Conservation (phyloP, 2,329 filamentous ascomycete species). For the Claviceps lovelessii region DNA sequence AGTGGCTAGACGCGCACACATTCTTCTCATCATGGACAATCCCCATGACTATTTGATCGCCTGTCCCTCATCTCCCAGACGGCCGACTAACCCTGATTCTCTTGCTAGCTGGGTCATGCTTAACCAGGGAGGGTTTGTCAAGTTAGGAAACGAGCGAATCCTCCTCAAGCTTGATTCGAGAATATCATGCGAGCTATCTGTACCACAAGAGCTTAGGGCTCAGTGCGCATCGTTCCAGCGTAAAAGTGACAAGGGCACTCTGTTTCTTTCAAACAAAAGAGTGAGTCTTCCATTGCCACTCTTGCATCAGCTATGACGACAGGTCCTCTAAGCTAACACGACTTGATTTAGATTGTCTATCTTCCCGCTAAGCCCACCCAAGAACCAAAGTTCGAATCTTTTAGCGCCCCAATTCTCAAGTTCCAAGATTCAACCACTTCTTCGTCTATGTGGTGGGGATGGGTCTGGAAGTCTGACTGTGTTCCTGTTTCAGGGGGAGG, state of each 20-base stretch:
- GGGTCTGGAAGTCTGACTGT: conserved; percentile 72
- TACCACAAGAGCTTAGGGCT: conserved; percentile 47
- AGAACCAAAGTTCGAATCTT: conserved; percentile 57
- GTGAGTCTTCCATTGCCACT: conserved; percentile 32
- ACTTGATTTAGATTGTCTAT: conserved; percentile 59
- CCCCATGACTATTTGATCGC: conserved; percentile 28
- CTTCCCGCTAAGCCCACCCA: conserved; percentile 57
- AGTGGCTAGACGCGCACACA: neutral
- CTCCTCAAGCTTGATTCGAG: conserved; percentile 68
- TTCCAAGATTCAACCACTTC: conserved; percentile 69
- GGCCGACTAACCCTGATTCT: conserved; percentile 37
- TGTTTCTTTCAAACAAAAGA: conserved; percentile 74
- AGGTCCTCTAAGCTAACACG: neutral
- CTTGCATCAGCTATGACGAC: neutral
- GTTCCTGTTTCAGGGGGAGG: conserved; percentile 73
- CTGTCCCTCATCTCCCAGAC: conserved; percentile 19
- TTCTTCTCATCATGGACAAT: conserved; percentile 22
- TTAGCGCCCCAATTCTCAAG: conserved; percentile 77
- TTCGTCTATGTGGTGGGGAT: conserved; percentile 82
- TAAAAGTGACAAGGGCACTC: conserved; percentile 59
- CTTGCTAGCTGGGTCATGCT: conserved; percentile 78
- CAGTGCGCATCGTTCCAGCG: conserved; percentile 50
- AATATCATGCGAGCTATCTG: conserved; percentile 61
- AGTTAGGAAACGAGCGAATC: conserved; percentile 69
- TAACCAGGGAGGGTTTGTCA: conserved; percentile 63